These are phyloP conservation scores for Tylopilus felleus DNA, from an alignment of 768 basidiomycete species.

Conservation along the genomic window DNA sequence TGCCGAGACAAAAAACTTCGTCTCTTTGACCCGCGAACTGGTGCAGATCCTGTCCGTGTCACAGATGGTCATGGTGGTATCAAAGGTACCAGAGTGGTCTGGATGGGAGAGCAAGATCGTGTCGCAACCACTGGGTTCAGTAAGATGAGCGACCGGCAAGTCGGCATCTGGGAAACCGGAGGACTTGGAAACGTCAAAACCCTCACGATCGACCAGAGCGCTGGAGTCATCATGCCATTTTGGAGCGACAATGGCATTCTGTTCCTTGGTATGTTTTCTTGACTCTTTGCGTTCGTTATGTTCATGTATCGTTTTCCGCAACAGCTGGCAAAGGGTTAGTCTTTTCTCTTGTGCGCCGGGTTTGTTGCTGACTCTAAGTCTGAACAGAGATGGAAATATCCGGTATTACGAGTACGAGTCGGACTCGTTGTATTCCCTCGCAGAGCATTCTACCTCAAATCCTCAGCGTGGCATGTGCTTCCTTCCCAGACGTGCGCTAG, in stretches of 20 bases:
- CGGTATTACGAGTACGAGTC: slow-evolving; percentile 96
- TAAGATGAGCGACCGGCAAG: slow-evolving; percentile 93
- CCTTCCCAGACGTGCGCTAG: slow-evolving; percentile 88
- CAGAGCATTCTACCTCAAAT: slow-evolving; percentile 85
- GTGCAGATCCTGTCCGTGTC: slow-evolving; percentile 75
- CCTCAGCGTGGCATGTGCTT: slow-evolving; percentile 98
- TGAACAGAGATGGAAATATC: slow-evolving; percentile 85
- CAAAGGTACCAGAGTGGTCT: slow-evolving; percentile 84
- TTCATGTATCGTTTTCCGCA: neutral
- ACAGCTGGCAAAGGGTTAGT: slow-evolving; percentile 83
- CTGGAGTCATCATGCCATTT: slow-evolving; percentile 97
- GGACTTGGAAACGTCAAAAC: slow-evolving; percentile 75
- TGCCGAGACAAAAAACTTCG: slow-evolving; percentile 91
- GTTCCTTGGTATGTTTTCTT: slow-evolving; percentile 60
- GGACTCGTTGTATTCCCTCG: slow-evolving; percentile 70
- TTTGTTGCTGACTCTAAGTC: slow-evolving; percentile 3
- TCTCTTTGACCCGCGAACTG: slow-evolving; percentile 85
- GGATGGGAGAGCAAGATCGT: slow-evolving; percentile 87
- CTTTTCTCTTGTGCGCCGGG: neutral
- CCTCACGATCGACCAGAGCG: slow-evolving; percentile 78
- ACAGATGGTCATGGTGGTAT: slow-evolving; percentile 90
- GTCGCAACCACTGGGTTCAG: slow-evolving; percentile 96
- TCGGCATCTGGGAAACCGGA: slow-evolving; percentile 85
- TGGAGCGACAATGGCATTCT: slow-evolving; percentile 93
- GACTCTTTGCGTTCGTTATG: neutral